Evolutionary conservation across 495 filamentous ascomycete genomes (phyloP).

Genomic region (Hypoxylon subgilvum): DNA sequence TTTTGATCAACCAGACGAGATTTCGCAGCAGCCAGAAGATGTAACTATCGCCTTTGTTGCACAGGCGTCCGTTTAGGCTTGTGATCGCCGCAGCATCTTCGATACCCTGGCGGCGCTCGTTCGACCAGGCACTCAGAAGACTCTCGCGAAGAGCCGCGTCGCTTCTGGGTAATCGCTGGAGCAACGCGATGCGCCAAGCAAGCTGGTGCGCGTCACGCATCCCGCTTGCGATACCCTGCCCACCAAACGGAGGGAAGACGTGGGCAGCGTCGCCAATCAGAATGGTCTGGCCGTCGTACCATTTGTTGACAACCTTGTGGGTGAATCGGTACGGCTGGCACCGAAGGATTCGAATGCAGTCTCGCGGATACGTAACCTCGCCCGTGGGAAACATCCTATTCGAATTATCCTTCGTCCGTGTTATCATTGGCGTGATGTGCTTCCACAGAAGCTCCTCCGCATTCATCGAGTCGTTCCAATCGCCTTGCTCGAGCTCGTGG

Average conservation of each 20-base stretch:
- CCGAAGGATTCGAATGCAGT: slow-evolving; percentile 57
- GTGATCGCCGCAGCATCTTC: slow-evolving; percentile 34
- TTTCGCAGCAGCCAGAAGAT: slow-evolving; percentile 28
- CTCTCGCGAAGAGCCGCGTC: slow-evolving; percentile 4
- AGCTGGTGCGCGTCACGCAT: slow-evolving; percentile 46
- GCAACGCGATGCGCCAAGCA: slow-evolving; percentile 56
- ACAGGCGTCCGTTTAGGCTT: slow-evolving; percentile 35
- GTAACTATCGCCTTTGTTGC: slow-evolving; percentile 30
- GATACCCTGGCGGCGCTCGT: slow-evolving; percentile 36
- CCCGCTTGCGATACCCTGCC: slow-evolving; percentile 60
- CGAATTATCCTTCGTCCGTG: slow-evolving; percentile 22
- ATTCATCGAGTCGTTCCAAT: slow-evolving; percentile 40
- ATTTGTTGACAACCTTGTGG: slow-evolving; percentile 57
- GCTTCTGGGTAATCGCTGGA: slow-evolving; percentile 31
- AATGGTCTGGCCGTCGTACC: slow-evolving; percentile 53
- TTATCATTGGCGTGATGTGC: slow-evolving; percentile 41
- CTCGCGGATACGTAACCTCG: slow-evolving; percentile 51
- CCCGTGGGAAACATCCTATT: slow-evolving; percentile 19
- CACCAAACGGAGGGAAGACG: slow-evolving; percentile 64
- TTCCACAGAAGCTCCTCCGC: slow-evolving; percentile 37
- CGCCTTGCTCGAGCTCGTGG: slow-evolving; percentile 53
- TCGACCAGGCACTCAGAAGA: slow-evolving; percentile 35
- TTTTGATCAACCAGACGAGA: slow-evolving; percentile 11
- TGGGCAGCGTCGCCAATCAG: slow-evolving; percentile 61
- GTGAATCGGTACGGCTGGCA: slow-evolving; percentile 59